These are phyloP conservation scores for Penicillium concentricum DNA, from an alignment of 2,329 filamentous ascomycete genomes.

Conservation along the genomic window DNA sequence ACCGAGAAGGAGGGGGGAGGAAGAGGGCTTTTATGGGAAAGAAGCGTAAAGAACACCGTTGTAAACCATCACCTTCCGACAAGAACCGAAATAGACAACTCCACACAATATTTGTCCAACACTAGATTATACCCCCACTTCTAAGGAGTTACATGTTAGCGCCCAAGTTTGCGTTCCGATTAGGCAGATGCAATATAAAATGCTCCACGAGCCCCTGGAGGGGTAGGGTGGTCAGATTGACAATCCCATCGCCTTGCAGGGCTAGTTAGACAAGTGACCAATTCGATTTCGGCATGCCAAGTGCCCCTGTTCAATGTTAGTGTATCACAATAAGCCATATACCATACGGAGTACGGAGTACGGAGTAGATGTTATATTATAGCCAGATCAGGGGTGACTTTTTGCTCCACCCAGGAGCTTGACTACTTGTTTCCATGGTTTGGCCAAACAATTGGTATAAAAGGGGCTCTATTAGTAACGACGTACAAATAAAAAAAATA, in stretches of 20 bases:
- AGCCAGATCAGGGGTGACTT: background rate
- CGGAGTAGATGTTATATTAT: background rate
- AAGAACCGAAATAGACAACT: constrained; percentile 13
- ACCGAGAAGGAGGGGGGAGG: background rate
- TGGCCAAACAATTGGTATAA: background rate
- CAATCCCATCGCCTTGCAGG: constrained; percentile 6
- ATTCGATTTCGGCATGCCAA: constrained; percentile 2
- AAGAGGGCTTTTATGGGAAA: constrained; percentile 13
- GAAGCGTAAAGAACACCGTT: constrained; percentile 1
- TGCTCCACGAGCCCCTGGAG: constrained; percentile 2
- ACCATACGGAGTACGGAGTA: background rate
- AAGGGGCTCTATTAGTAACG: background rate
- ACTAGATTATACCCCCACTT: constrained; percentile 3
- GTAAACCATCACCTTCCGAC: constrained; percentile 11
- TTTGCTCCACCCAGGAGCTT: constrained; percentile 2
- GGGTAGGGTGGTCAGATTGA: background rate
- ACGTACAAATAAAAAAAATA: background rate
- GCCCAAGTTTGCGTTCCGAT: background rate
- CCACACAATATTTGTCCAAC: background rate
- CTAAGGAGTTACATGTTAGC: constrained; percentile 15
- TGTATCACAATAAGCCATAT: constrained; percentile 1
- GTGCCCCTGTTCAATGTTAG: background rate
- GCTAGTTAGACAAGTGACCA: background rate
- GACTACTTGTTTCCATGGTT: constrained; percentile 5
- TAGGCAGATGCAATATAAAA: constrained; percentile 17